A percentile compares a stretch with the other conserved stretches of the same genome.
phyloP scores from a whole-genome alignment of 352 stramenopile species.

The Aphanomyces invadans region DNA sequence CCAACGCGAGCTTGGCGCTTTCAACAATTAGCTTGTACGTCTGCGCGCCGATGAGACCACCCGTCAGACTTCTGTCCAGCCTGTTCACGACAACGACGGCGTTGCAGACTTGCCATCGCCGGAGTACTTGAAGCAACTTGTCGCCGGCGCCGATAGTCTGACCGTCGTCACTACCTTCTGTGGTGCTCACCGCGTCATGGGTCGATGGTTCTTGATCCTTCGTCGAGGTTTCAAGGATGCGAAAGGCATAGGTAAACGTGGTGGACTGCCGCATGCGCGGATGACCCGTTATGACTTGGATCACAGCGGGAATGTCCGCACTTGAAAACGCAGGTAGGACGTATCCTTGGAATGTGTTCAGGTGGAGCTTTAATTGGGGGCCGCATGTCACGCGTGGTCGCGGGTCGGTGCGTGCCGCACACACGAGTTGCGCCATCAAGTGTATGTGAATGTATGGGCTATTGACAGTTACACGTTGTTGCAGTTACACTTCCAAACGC shows the following conservation, averaged over 20 bases:
- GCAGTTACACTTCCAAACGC: not conserved
- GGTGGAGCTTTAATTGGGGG: constrained; percentile 48
- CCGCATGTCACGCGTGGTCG: constrained; percentile 22
- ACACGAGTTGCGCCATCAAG: constrained; percentile 2
- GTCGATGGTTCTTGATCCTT: constrained; percentile 4
- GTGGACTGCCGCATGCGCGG: not conserved
- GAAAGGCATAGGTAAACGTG: constrained; percentile 5
- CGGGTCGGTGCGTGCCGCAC: not conserved
- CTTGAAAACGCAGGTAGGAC: constrained; percentile 34
- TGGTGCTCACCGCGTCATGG: constrained; percentile 33
- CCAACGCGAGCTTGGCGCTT: constrained; percentile 61
- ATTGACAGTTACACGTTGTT: not conserved
- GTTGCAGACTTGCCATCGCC: constrained; percentile 74
- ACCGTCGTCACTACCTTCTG: constrained; percentile 48
- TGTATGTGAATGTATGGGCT: too few species aligned
- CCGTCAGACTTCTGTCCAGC: constrained; percentile 54
- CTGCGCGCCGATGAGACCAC: constrained; percentile 51
- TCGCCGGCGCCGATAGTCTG: constrained; percentile 48
- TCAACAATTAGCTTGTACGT: constrained; percentile 61
- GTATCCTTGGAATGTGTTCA: constrained; percentile 64
- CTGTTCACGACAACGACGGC: constrained; percentile 56
- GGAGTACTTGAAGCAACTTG: constrained; percentile 68
- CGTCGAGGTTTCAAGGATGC: not conserved
- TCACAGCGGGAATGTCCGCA: not conserved
- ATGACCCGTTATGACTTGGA: not conserved